Percentiles rank a stretch among this genome's conserved stretches.
Evolutionary conservation across 2,329 filamentous ascomycete genomes (phyloP).

Genomic region (Aspergillus thermomutatus): DNA sequence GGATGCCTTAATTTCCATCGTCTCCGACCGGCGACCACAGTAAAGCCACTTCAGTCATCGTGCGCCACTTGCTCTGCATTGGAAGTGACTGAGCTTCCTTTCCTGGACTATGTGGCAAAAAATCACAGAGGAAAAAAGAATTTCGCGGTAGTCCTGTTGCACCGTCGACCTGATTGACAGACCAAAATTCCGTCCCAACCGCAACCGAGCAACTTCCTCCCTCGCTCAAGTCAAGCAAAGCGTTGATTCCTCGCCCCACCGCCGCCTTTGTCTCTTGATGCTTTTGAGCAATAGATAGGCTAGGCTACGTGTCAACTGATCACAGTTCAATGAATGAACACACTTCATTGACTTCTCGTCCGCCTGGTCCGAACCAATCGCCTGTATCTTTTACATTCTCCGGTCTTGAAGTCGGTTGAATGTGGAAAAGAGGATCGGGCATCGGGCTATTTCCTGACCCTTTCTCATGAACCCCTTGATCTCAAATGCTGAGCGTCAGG

Average conservation of each 20-base stretch:
- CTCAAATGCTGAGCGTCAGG: background rate
- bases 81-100: background rate
- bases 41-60: background rate
- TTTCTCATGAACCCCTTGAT: background rate
- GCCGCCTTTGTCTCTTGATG: conserved; percentile 2
- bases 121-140: background rate
- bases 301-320: too few relatives aligned
- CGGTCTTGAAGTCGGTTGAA: too few relatives aligned
- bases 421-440: background rate
- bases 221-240: background rate
- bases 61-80: background rate
- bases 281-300: too few relatives aligned
- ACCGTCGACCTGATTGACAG: background rate
- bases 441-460: background rate
- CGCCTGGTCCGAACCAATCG: background rate
- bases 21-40: too few relatives aligned
- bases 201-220: background rate
- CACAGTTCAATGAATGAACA: background rate
- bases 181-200: background rate
- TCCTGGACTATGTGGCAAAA: background rate
- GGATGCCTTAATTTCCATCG: background rate
- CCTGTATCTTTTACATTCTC: background rate
- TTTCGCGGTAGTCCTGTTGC: background rate
- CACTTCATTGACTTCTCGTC: background rate
- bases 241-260: background rate